Base-by-base conservation (phyloP, 352 stramenopile genomes). In the Globisporangium recalcitrans region DNA sequence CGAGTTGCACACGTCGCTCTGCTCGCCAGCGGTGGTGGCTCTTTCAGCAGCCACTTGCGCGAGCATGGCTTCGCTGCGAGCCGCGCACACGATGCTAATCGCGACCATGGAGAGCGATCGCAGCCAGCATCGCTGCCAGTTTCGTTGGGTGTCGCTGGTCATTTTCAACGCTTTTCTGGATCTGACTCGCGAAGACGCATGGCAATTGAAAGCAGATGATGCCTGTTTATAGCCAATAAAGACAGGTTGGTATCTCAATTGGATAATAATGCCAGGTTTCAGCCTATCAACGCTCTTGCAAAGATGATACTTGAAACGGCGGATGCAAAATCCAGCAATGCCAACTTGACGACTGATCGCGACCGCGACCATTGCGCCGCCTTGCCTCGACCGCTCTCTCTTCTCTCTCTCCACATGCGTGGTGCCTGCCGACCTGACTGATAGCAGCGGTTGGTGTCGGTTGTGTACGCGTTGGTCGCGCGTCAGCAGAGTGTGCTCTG, bases 401-500 rank as follows among this genome's bases (percentile, higher is more conserved):
- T n/a, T 44, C 31, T 44, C n/a, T 44, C 51, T 26, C 5, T 29
- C 24, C 26, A 19, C 40, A 52, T 62, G 60, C 8, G 52, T 58
- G 62, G 64, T 60, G 40, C 29, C 46, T 52, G 46, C 46, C 19
- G 19, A 31, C 36, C 32, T 32, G 63, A 46, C 46, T 58, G 29
- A 8, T 14, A 57, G 51, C 29, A 51, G 31, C 44, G 26, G 58
- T 31, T n/a, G 9, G 90, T 94, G 85, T 91, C 85, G 36, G 70
- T 92, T 46, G 80, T 91, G 16, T 91, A 91, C 58, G 73, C 80
- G 26, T 68, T 94, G 21, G 76, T 94, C 34, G 80, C 85, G 21
- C 72, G 85, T 6, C 65, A 87, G 21, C 81, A 91, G 70, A 86
- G 74, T 55, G 85, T 94, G 49, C 71, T 94, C 22, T 92, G 82